Evolutionary conservation across 1,139 yeast species (phyloP).

Genomic region (Citeromyces siamensis): DNA sequence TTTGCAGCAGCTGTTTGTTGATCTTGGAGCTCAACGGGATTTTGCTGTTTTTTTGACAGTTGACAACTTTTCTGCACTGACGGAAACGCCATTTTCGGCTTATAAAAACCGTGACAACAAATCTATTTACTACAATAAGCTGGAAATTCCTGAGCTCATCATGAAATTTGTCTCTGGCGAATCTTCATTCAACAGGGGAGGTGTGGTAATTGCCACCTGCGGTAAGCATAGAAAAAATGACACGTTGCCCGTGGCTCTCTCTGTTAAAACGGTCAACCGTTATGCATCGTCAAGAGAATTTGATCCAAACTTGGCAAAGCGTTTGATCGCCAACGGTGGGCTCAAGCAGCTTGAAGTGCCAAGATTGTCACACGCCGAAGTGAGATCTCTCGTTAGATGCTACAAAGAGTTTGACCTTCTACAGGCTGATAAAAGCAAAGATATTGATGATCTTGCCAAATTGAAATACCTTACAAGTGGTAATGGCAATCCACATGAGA

Average conservation of each 20-base stretch:
- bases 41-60: slow-evolving; percentile 59
- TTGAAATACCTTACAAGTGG: slow-evolving; percentile 57
- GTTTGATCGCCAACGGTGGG: slow-evolving; percentile 18
- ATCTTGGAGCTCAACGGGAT: slow-evolving; percentile 30
- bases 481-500: slow-evolving; percentile 68
- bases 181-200: slow-evolving; percentile 41
- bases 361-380: slow-evolving; percentile 41
- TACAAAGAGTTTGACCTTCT: slow-evolving; percentile 45
- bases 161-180: slow-evolving; percentile 47
- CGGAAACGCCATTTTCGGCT: slow-evolving; percentile 40
- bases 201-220: slow-evolving; percentile 54
- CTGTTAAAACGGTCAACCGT: slow-evolving; percentile 39
- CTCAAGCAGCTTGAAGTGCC: slow-evolving; percentile 36
- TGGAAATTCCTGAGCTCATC: slow-evolving; percentile 56
- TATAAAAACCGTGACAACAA: slow-evolving; percentile 50
- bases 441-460: slow-evolving; percentile 23
- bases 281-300: slow-evolving; percentile 38
- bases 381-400: slow-evolving; percentile 37
- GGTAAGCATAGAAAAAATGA: slow-evolving; percentile 29
- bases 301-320: slow-evolving; percentile 41
- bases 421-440: slow-evolving; percentile 25
- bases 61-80: slow-evolving; percentile 63
- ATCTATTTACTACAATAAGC: slow-evolving; percentile 45
- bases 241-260: slow-evolving; percentile 54
- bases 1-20: slow-evolving; percentile 42